Evolutionary conservation across 2,329 filamentous ascomycete species (phyloP), one percentile per base, ranked within the genome.

Genomic region (Chrysoporthe deuterocubensis): DNA sequence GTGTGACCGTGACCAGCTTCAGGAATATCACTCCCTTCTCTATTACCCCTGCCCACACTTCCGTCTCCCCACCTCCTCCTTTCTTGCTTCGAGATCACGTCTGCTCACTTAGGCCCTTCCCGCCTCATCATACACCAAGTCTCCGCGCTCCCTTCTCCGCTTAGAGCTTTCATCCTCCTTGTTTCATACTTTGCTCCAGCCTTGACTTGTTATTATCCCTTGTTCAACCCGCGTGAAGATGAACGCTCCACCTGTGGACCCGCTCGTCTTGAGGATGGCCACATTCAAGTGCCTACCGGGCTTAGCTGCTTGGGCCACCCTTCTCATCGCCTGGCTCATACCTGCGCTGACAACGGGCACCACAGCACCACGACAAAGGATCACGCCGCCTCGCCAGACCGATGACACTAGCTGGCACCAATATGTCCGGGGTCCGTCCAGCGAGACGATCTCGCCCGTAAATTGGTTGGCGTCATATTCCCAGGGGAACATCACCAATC

Each of bases 401-500:
- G 59, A 63, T 37, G 18, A 56, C 18, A 21, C 32, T 13, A 69
- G 21, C 37, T 71, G 70, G 70, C 64, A 65, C n/a, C 64, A 69
- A 48, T 71, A 71, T 56, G 58, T 71, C 34, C 66, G 67, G 46
- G 69, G 62, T 11, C 69, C 70, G 1, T 62, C 62, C 46, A 67
- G 50, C 43, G 40, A 32, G 18, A 67, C 32, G 4, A 57, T 71
- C 43, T 61, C 52, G 9, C 70, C 71, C 18, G 56, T 54, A 11
- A 18, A 40, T 1, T n/a, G 34, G 64, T 32, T 70, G 34, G 57
- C 43, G 7, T 69, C 73, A 4, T 72, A 79, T 54, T 79, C 76
- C 0, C 68, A 68, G 9, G 82, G 82, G 21, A 75, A 78, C 52
- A 76, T 84, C 34, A 75, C 72, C 4, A 80, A 83, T 70, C 72